Conservation (phyloP, 2,329 filamentous ascomycete genomes). For the Myriangium duriaei region DNA sequence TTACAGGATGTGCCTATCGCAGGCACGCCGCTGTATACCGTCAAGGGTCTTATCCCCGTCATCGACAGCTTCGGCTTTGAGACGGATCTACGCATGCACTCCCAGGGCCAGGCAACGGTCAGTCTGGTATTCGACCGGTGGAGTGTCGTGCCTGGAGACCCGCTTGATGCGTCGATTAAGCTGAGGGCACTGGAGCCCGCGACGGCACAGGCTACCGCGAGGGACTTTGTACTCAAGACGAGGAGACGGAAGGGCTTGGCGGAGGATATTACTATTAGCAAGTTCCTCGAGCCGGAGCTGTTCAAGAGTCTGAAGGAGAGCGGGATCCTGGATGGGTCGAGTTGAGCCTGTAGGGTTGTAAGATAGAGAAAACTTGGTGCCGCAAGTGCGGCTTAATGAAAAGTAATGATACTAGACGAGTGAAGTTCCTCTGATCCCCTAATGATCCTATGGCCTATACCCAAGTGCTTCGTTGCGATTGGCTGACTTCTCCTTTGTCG, state of each 20-base stretch:
- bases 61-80: slow-evolving; percentile 98
- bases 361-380: background rate
- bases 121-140: slow-evolving; percentile 91
- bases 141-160: slow-evolving; percentile 92
- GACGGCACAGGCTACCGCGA: slow-evolving; percentile 72
- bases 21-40: slow-evolving; percentile 84
- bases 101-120: slow-evolving; percentile 81
- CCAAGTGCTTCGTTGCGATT: too few relatives aligned
- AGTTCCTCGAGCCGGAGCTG: slow-evolving; percentile 90
- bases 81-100: slow-evolving; percentile 91
- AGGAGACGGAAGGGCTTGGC: slow-evolving; percentile 82
- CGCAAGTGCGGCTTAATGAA: too few relatives aligned
- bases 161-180: slow-evolving; percentile 75
- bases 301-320: slow-evolving; percentile 81
- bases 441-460: too few relatives aligned
- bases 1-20: slow-evolving; percentile 88
- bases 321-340: slow-evolving; percentile 58
- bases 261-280: slow-evolving; percentile 90
- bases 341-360: too few relatives aligned
- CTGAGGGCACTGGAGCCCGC: slow-evolving; percentile 79
- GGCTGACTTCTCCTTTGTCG: too few relatives aligned
- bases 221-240: slow-evolving; percentile 96
- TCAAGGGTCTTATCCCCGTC: slow-evolving; percentile 82
- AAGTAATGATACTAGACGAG: too few relatives aligned
- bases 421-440: too few relatives aligned